These are phyloP conservation scores for Arabidopsis lyrata DNA, from an alignment of 441 rosid genomes.

Conservation along the genomic window DNA sequence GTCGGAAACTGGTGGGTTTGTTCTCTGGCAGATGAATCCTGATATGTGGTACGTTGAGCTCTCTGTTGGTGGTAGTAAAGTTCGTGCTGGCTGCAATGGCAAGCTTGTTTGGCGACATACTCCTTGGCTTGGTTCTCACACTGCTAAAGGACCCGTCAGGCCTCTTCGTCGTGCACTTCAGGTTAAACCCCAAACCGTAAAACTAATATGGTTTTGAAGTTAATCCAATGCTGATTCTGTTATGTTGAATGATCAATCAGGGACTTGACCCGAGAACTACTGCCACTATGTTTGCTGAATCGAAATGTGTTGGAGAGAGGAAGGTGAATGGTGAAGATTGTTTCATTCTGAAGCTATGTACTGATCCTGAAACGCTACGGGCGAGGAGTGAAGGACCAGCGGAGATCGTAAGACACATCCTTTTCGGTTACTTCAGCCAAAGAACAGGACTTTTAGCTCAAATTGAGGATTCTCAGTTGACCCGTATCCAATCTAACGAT, in stretches of 20 bases:
- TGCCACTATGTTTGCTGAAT: slow-evolving; percentile 77
- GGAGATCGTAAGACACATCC: slow-evolving; percentile 88
- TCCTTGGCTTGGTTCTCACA: slow-evolving; percentile 93
- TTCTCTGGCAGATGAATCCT: slow-evolving; percentile 98
- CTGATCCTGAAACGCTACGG: slow-evolving; percentile 77
- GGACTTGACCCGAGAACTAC: slow-evolving; percentile 93
- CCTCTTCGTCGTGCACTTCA: slow-evolving; percentile 97
- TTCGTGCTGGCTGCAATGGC: slow-evolving; percentile 97
- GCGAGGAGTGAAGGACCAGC: slow-evolving; percentile 91
- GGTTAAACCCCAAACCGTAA: slow-evolving; percentile 45
- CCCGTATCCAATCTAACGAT: slow-evolving; percentile 80
- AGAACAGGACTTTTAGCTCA: slow-evolving; percentile 88
- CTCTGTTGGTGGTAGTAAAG: slow-evolving; percentile 85
- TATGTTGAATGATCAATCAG: slow-evolving; percentile 42
- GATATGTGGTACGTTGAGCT: slow-evolving; percentile 98
- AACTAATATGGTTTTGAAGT: not conserved
- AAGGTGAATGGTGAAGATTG: slow-evolving; percentile 85
- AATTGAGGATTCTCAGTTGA: slow-evolving; percentile 90
- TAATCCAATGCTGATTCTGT: not conserved
- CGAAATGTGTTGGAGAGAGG: slow-evolving; percentile 87
- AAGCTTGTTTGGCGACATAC: slow-evolving; percentile 97
- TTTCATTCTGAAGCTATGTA: slow-evolving; percentile 81
- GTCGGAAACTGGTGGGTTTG: slow-evolving; percentile 84
- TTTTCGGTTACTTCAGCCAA: slow-evolving; percentile 95
- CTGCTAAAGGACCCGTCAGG: slow-evolving; percentile 94